Base-by-base conservation (phyloP, 1,284 basidiomycete genomes). In the Nidula niveotomentosa region DNA sequence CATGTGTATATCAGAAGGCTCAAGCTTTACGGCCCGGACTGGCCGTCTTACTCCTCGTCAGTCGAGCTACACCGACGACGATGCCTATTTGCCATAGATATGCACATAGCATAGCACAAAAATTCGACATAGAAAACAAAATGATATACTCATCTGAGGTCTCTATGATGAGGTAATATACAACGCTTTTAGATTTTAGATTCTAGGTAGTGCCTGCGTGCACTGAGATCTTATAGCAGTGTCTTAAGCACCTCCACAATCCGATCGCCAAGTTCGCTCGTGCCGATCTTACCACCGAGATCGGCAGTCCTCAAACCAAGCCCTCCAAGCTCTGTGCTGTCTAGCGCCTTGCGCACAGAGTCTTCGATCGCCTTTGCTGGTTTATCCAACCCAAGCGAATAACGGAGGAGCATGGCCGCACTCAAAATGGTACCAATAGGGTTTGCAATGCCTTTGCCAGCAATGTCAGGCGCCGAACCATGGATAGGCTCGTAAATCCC, bases 401-500 rank as follows among this genome's bases (percentile, higher is more conserved):
- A 99, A 50, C 96, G 85, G 53, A 98, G 81, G 56, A 98, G 88
- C 88, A 99, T 88, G 2, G 96, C 96, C 4, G 92, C 93, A 54
- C 94, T 97, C 54, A 99, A 88, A 69, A 99, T 98, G 13, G 96
- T 98, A 51, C 96, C 97, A 62, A 99, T 85, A 35, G 96, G 96
- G 74, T 98, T 99, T 58, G 96, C 96, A 65, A 98, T 95, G 35
- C 93, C 93, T 69, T 93, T 79, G 1, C 94, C 95, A 6, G 96
- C 94, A 62, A 98, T 98, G 67, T 98, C 96, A 49, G 96, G 96
- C 1, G 96, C 96, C 36, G 94, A 96, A 51, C 93, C 93, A 67
- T 94, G 93, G 58, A 97, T 96, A 56, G 96, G 96, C 74, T 99
- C 96, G 77, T 99, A 99, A 53, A 99, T 76, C 49, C 97, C 97